Conservation (phyloP, 2,329 filamentous ascomycete species). For the Trichocomaceae sp. region DNA sequence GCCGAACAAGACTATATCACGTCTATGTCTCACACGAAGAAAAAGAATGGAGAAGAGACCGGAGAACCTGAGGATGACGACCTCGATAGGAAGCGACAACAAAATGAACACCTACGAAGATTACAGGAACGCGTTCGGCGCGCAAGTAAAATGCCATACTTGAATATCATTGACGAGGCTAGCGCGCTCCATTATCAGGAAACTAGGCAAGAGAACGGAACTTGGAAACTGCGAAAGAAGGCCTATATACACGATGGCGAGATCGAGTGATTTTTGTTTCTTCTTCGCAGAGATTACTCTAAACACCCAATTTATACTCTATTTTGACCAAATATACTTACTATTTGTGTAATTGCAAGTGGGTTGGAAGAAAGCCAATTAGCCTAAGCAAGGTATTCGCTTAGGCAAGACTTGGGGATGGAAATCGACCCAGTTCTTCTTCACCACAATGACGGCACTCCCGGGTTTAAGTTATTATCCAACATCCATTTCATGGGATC, state of each 20-base stretch:
- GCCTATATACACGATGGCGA: slow-evolving; percentile 35
- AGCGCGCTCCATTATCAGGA: slow-evolving; percentile 22
- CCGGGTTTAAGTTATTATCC: neutral
- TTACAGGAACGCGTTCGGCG: slow-evolving; percentile 30
- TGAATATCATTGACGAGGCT: slow-evolving; percentile 33
- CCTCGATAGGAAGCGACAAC: slow-evolving; percentile 5
- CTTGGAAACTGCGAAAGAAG: slow-evolving; percentile 38
- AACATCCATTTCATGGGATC: slow-evolving; percentile 16
- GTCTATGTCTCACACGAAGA: slow-evolving; percentile 19
- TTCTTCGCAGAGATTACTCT: neutral
- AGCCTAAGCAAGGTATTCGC: too few relatives aligned
- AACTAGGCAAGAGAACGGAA: slow-evolving; percentile 22
- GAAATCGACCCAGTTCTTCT: neutral
- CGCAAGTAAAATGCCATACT: slow-evolving; percentile 36
- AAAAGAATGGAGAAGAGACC: slow-evolving; percentile 11
- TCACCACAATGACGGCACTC: slow-evolving; percentile 7
- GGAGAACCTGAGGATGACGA: neutral
- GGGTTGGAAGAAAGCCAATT: too few relatives aligned
- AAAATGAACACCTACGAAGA: slow-evolving; percentile 20
- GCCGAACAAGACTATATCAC: slow-evolving; percentile 29
- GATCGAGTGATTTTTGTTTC: slow-evolving; percentile 9
- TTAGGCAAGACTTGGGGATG: neutral
- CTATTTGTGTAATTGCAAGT: neutral
- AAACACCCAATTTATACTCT: neutral
- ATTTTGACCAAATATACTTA: neutral